Percentiles rank a stretch among this genome's conserved stretches.
phyloP scores from a whole-genome alignment of 148 eudicot species.

The Chenopodium suecicum region DNA sequence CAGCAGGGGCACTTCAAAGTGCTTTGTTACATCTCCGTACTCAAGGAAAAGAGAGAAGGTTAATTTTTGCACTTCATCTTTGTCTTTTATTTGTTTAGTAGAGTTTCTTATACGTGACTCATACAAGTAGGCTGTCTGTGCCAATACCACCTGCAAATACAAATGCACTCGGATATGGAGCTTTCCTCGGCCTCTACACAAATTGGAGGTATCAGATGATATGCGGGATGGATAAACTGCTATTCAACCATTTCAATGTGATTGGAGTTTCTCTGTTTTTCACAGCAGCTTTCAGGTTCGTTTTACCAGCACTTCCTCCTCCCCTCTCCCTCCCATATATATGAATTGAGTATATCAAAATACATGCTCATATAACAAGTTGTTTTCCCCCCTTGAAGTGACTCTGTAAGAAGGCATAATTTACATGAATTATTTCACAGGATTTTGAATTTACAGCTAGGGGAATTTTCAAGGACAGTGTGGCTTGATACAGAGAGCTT shows the following conservation, averaged over 20 bases:
- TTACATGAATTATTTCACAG: neutral
- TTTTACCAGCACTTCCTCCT: too few species aligned
- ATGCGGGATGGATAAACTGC: neutral
- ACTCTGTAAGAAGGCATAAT: too few species aligned
- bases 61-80: too few species aligned
- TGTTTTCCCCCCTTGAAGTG: too few species aligned
- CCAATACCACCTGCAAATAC: neutral
- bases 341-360: too few species aligned
- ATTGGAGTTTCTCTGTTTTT: neutral
- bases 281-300: neutral
- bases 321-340: too few species aligned
- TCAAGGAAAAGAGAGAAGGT: constrained; percentile 70
- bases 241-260: neutral
- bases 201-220: neutral
- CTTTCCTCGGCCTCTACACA: neutral
- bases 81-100: neutral
- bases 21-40: constrained; percentile 52
- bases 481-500: neutral
- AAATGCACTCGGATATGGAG: neutral
- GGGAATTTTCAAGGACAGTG: neutral
- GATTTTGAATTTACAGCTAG: neutral
- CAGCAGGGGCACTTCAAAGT: constrained; percentile 73
- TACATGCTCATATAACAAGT: too few species aligned
- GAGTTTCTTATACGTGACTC: neutral
- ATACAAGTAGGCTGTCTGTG: constrained; percentile 1